A percentile compares a stretch with the other conserved stretches of the same genome.
phyloP scores from a whole-genome alignment of 441 rosid species.

The Aquilaria agallochum region DNA sequence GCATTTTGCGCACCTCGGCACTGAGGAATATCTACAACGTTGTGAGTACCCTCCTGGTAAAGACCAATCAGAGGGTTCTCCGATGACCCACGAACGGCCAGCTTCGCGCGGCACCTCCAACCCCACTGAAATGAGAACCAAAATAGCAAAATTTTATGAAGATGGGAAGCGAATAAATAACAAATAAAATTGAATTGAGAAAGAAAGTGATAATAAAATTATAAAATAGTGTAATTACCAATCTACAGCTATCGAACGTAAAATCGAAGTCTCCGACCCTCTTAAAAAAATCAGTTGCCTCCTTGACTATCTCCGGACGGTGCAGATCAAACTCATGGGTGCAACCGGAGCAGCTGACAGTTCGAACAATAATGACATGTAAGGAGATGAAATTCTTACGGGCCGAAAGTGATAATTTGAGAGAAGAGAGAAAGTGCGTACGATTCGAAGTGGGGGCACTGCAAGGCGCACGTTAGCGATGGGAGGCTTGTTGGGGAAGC shows the following conservation, averaged over 20 bases:
- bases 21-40: conserved; percentile 75
- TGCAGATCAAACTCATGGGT: conserved; percentile 83
- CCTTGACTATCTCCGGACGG: conserved; percentile 70
- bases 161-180: neutral
- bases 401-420: neutral
- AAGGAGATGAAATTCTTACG: neutral
- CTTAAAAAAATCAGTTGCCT: conserved; percentile 67
- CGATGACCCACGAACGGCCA: conserved; percentile 80
- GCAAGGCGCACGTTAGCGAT: conserved; percentile 58
- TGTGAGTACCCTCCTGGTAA: conserved; percentile 85
- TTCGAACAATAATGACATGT: neutral
- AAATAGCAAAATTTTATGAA: conserved; percentile 10
- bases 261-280: conserved; percentile 67
- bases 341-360: conserved; percentile 87
- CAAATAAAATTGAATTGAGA: neutral
- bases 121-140: conserved; percentile 55
- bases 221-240: conserved; percentile 33
- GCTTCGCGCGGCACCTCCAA: conserved; percentile 92
- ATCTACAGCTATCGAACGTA: conserved; percentile 76
- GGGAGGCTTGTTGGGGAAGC: conserved; percentile 25
- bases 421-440: conserved; percentile 21
- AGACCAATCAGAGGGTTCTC: conserved; percentile 71
- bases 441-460: conserved; percentile 85
- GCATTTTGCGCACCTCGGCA: conserved; percentile 56
- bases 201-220: neutral